phyloP scores from a whole-genome alignment of 176 grass and related monocot genomes.

The bread wheat (Triticum aestivum) region IWGSC_CS_RefSeq_v2.1 NC_057800.1:536593157-536593656 shows the following conservation, averaged over 20 bases:
- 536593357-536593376: neutral
- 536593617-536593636: neutral
- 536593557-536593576: conserved; percentile 38
- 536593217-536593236: conserved; percentile 26
- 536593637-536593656: conserved; percentile 37
- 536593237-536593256: conserved; percentile 12
- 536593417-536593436: conserved; percentile 57
- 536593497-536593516: conserved; percentile 44
- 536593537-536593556: conserved; percentile 56
- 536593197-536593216: neutral
- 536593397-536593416: conserved; percentile 41
- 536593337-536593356: neutral
- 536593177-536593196: neutral
- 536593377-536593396: conserved; percentile 18
- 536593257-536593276: neutral
- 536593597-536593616: neutral
- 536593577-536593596: neutral
- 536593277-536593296: neutral
- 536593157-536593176: neutral
- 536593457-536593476: neutral
- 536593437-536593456: neutral
- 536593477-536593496: conserved; percentile 32
- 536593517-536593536: conserved; percentile 43
- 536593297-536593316: neutral
- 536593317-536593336: neutral